Percentiles rank a stretch among this genome's conserved stretches.
phyloP scores from a whole-genome alignment of 2,329 filamentous ascomycete species.

The Thelonectria olida region DNA sequence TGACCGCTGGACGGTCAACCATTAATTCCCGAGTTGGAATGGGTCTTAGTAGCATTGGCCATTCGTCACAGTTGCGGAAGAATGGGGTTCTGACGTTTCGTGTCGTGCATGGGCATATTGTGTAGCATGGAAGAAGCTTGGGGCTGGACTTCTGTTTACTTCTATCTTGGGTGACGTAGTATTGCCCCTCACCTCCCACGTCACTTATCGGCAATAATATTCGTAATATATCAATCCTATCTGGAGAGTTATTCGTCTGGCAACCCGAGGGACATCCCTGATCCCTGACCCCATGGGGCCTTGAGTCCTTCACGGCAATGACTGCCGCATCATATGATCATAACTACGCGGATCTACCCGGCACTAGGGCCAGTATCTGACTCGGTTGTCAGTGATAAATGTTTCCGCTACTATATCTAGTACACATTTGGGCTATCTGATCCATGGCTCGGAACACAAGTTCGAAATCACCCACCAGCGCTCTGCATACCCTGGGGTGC shows the following conservation, averaged over 20 bases:
- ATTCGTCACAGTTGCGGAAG: background rate
- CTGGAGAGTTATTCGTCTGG: background rate
- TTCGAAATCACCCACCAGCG: background rate
- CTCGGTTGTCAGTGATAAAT: background rate
- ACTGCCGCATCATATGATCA: background rate
- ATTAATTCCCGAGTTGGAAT: background rate
- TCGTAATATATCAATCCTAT: too few species aligned
- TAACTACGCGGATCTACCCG: background rate
- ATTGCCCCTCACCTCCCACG: background rate
- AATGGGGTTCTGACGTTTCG: background rate
- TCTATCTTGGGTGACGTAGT: too few species aligned
- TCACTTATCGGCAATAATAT: background rate
- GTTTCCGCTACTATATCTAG: background rate
- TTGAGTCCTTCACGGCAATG: background rate
- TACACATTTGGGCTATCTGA: background rate
- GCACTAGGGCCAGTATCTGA: background rate
- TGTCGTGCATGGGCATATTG: background rate
- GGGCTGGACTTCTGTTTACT: background rate
- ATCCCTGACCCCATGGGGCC: background rate
- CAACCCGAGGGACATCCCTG: background rate
- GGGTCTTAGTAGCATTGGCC: background rate
- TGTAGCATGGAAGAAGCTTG: background rate
- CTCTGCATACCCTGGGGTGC: background rate
- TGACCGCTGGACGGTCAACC: too few species aligned
- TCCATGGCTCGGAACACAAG: background rate